phyloP scores from a whole-genome alignment of 257 asterid species.

The Hygrophila difformis region DNA sequence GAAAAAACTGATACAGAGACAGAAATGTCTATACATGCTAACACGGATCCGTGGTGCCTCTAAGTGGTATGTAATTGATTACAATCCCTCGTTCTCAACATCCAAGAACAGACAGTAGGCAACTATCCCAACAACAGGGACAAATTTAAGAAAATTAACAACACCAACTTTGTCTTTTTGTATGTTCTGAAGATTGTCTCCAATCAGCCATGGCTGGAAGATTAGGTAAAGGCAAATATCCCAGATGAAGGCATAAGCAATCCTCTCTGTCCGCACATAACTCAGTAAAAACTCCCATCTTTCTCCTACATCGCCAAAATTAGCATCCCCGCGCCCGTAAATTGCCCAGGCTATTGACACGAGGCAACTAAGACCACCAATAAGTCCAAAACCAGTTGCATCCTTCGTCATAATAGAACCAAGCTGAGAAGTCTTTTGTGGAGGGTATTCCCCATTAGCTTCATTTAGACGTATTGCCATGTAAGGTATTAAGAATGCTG shows the following conservation, averaged over 20 bases:
- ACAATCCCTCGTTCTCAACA: slow-evolving; percentile 29
- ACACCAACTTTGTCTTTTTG: slow-evolving; percentile 36
- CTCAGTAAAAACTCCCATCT: slow-evolving; percentile 53
- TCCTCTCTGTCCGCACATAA: slow-evolving; percentile 69
- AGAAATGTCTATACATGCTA: too few relatives aligned
- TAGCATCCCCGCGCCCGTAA: slow-evolving; percentile 66
- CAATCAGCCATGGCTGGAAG: slow-evolving; percentile 95
- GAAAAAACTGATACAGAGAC: too few relatives aligned
- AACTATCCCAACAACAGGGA: slow-evolving; percentile 67
- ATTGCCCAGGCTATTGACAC: slow-evolving; percentile 63
- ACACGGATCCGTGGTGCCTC: too few relatives aligned
- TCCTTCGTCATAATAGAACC: slow-evolving; percentile 60
- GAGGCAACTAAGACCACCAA: slow-evolving; percentile 53
- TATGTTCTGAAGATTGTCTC: slow-evolving; percentile 62
- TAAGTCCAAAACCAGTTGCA: slow-evolving; percentile 59
- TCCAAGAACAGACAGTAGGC: slow-evolving; percentile 69
- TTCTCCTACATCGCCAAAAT: slow-evolving; percentile 45
- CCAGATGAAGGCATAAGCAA: slow-evolving; percentile 94
- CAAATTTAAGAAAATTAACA: slow-evolving; percentile 53
- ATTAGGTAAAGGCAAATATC: slow-evolving; percentile 57
- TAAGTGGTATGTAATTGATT: too few relatives aligned
- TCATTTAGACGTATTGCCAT: slow-evolving; percentile 81
- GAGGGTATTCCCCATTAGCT: slow-evolving; percentile 23
- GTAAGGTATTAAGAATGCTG: slow-evolving; percentile 91
- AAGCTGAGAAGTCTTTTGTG: slow-evolving; percentile 41